A percentile compares a stretch with the other conserved stretches of the same genome.
Evolutionary conservation across 2,329 filamentous ascomycete species (phyloP).

Genomic region (Trichoderma sp.): DNA sequence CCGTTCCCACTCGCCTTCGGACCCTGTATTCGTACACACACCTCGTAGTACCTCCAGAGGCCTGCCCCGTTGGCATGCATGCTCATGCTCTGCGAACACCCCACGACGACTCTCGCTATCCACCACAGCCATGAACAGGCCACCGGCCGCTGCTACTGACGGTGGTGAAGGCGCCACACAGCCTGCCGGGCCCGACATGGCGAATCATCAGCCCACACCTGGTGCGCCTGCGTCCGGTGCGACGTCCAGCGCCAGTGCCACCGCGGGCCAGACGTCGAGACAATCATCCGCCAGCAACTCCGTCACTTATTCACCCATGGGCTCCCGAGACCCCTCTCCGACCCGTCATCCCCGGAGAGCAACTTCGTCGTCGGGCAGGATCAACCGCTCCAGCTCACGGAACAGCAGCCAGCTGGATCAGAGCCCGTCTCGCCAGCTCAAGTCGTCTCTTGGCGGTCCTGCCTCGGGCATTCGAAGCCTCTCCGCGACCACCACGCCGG

Average conservation of each 20-base stretch:
- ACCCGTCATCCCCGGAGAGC: constrained; percentile 43
- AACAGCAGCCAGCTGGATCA: constrained; percentile 66
- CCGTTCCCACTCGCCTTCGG: constrained; percentile 32
- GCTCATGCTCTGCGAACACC: constrained; percentile 35
- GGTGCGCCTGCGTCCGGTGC: constrained; percentile 21
- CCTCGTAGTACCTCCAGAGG: constrained; percentile 26
- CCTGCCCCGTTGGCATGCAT: constrained; percentile 39
- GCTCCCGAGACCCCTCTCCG: constrained; percentile 52
- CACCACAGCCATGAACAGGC: constrained; percentile 38
- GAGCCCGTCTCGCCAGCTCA: constrained; percentile 59
- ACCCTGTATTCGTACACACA: constrained; percentile 29
- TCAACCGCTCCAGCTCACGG: constrained; percentile 55
- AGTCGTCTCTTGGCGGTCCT: constrained; percentile 52
- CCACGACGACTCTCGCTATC: constrained; percentile 30
- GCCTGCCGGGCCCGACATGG: constrained; percentile 27
- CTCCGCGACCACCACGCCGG: constrained; percentile 67
- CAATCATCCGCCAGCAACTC: constrained; percentile 43
- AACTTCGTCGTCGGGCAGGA: constrained; percentile 39
- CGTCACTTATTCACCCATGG: constrained; percentile 40
- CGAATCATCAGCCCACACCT: constrained; percentile 27
- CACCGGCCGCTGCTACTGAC: constrained; percentile 26
- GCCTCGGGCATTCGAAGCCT: constrained; percentile 67
- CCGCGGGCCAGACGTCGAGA: constrained; percentile 38
- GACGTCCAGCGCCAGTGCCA: constrained; percentile 28
- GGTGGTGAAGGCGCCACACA: constrained; percentile 27